Evolutionary conservation across 106 monocot species (phyloP), one percentile per base, ranked within the genome.

Genomic region (Dioscorea alata): DNA sequence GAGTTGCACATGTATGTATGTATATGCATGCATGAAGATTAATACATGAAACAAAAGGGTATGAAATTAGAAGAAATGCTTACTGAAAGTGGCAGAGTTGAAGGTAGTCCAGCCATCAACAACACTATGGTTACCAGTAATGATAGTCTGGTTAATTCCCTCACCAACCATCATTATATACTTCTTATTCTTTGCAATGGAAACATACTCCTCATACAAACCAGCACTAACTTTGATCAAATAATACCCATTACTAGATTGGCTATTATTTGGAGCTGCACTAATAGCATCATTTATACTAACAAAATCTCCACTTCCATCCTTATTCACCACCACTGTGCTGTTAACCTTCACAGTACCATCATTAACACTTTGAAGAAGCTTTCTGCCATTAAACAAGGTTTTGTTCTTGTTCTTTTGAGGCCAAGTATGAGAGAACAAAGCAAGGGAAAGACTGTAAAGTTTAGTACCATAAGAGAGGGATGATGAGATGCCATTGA

Each of bases 201-300:
- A 62, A 1, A 81, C 75, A n/a, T 75, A 66, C 59, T 81, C 80
- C 10, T 71, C 49, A 23, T 81, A 81, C 13, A 75, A 71, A 4
- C 80, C 80, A 14, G 34, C 57, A 8, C 23, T 24, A 59, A 81
- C 75, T 60, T 66, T 66, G 14, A 81, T 75, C 33, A 81, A n/a
- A 54, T 51, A 75, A 25, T 80, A 74, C 12, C 80, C 80, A 23
- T 24, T 67, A 56, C 71, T 71, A 21, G 74, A 75, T 12, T 81
- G 50, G 19, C 59, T 60, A 8, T 71, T 66, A 8, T 61, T 71
- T 2, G 80, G 80, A 13, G 80, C 75, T 10, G 75, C 63, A 0
- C 64, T 65, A 12, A 81, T 65, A 4, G 80, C 80, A 0, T 50
- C 80, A 7, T 32, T 57, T 8, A 81, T 67, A 3, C 56, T 81